Percentiles rank a stretch among this genome's conserved stretches.
Conservation (phyloP, 2,329 filamentous ascomycete species). For the Aspergillus melleus region DNA sequence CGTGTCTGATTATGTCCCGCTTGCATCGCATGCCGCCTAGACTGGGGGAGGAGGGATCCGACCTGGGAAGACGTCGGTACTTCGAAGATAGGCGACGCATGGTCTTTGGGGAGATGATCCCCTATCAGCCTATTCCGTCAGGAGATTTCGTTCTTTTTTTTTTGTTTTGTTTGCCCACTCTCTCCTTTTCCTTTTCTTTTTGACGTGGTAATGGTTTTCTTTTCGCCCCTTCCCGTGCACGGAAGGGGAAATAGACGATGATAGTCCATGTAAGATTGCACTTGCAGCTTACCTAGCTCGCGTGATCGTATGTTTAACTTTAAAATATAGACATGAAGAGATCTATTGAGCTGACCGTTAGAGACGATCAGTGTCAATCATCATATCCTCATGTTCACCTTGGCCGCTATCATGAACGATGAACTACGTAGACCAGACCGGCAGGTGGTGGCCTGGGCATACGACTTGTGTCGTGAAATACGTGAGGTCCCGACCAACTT, state of each 20-base stretch:
- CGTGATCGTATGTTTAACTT: slow-evolving; percentile 1
- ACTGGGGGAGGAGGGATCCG: not conserved
- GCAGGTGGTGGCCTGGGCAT: slow-evolving; percentile 4
- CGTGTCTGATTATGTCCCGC: not conserved
- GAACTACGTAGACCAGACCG: not conserved
- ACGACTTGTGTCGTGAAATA: not conserved
- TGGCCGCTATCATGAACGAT: not conserved
- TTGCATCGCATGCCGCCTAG: slow-evolving; percentile 1
- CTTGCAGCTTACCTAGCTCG: slow-evolving; percentile 3
- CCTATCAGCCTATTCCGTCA: not conserved
- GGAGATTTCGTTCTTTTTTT: not conserved
- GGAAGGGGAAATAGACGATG: not conserved
- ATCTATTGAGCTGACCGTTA: slow-evolving; percentile 13
- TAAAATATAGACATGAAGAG: not conserved
- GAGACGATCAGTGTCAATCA: slow-evolving; percentile 10
- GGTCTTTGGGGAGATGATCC: not conserved
- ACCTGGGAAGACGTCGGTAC: not conserved
- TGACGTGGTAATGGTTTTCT: not conserved
- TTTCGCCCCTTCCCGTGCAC: not conserved
- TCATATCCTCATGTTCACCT: not conserved
- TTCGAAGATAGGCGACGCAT: not conserved
- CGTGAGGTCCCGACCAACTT: not conserved
- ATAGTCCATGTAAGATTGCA: not conserved
- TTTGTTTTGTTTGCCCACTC: not conserved
- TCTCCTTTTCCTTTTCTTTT: not conserved